Evolutionary conservation across 2,329 filamentous ascomycete species (phyloP).

Genomic region (Neofusicoccum sp.): DNA sequence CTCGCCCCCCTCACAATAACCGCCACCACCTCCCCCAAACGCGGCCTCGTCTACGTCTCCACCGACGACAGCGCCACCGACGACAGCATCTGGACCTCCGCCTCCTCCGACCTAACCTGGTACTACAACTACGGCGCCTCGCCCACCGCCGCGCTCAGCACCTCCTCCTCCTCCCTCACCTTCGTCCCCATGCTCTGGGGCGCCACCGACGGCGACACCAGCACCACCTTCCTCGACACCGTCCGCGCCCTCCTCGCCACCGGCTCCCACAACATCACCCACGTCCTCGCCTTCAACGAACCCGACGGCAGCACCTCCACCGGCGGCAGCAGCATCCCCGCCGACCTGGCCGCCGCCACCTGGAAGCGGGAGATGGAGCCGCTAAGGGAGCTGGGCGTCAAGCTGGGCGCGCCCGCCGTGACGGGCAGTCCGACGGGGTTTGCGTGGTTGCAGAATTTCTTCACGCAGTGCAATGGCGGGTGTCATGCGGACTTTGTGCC

Average conservation of each 20-base stretch:
- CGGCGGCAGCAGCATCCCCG: constrained; percentile 66
- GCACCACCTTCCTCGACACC: constrained; percentile 62
- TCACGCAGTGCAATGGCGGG: constrained; percentile 56
- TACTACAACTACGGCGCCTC: constrained; percentile 77
- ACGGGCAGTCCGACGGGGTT: constrained; percentile 64
- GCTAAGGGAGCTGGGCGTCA: constrained; percentile 64
- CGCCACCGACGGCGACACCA: constrained; percentile 44
- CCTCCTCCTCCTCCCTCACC: constrained; percentile 51
- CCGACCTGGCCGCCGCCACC: constrained; percentile 63
- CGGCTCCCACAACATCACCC: constrained; percentile 56
- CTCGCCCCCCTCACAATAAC: constrained; percentile 24
- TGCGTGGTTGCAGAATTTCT: constrained; percentile 68
- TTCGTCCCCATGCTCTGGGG: constrained; percentile 86
- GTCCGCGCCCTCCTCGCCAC: constrained; percentile 59
- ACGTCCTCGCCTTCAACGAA: constrained; percentile 79
- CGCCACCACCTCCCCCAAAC: constrained; percentile 58
- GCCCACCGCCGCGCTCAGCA: constrained; percentile 57
- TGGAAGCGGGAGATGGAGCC: constrained; percentile 76
- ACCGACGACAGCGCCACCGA: constrained; percentile 60
- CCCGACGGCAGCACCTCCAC: constrained; percentile 62
- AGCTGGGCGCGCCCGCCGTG: constrained; percentile 70
- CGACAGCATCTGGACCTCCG: constrained; percentile 64
- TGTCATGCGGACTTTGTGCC: constrained; percentile 56
- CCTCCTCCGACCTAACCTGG: constrained; percentile 68
- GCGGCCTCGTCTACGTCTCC: constrained; percentile 71